Evolutionary conservation across 176 grass and related monocot species (phyloP).

Genomic region (Phragmites australis): DNA sequence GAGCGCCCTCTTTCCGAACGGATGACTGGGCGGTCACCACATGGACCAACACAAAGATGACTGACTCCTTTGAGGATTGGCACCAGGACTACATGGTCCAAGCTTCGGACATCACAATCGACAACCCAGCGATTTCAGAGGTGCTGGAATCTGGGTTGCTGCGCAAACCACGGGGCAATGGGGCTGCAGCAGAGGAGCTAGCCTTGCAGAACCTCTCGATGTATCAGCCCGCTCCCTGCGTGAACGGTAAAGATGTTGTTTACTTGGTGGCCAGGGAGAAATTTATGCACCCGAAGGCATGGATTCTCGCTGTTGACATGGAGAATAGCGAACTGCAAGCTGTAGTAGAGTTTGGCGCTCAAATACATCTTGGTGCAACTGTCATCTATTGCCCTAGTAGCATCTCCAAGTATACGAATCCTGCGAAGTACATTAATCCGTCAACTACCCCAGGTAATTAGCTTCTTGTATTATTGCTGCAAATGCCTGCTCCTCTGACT

Average conservation of each 20-base stretch:
- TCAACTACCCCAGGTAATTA: not conserved
- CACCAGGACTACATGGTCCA: not conserved
- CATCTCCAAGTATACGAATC: slow-evolving; percentile 19
- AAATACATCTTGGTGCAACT: not conserved
- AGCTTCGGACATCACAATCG: not conserved
- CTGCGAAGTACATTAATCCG: not conserved
- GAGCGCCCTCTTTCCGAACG: not conserved
- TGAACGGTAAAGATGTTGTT: not conserved
- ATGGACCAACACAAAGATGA: slow-evolving; percentile 11
- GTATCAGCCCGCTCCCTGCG: not conserved
- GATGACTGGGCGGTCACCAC: not conserved
- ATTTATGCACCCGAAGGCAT: not conserved
- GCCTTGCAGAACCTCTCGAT: slow-evolving; percentile 16
- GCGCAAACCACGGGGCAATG: too few relatives aligned
- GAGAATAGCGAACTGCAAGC: not conserved
- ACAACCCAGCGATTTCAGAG: not conserved
- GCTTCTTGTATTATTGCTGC: not conserved
- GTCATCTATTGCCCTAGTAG: not conserved
- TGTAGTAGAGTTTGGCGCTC: not conserved
- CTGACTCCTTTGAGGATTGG: not conserved
- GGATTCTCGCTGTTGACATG: not conserved
- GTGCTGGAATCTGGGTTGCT: not conserved
- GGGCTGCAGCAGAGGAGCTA: not conserved
- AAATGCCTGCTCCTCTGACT: not conserved
- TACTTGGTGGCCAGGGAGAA: slow-evolving; percentile 3